Evolutionary conservation across 2,329 filamentous ascomycete species (phyloP).

Genomic region (Diaporthe sp.): DNA sequence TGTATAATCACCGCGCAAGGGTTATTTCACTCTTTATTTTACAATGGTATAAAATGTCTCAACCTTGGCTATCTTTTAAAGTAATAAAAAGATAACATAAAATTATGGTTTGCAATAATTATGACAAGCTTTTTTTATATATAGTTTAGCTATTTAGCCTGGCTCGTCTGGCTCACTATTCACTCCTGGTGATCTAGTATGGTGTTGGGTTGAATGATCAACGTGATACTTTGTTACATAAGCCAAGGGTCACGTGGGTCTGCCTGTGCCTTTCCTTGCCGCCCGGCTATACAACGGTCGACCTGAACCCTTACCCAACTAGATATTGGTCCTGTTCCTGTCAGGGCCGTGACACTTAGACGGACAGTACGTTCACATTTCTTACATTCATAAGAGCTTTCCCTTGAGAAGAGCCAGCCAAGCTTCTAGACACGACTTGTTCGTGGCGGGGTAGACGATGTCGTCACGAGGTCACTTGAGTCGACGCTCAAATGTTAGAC

Average conservation of each 20-base stretch:
- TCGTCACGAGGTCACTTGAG: background rate
- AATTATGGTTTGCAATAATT: too few relatives aligned
- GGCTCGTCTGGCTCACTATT: too few relatives aligned
- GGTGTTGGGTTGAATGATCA: too few relatives aligned
- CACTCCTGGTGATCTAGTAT: too few relatives aligned
- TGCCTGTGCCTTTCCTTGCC: background rate
- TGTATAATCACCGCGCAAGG: too few relatives aligned
- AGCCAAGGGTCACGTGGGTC: background rate
- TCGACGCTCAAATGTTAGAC: conserved; percentile 38
- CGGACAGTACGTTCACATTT: background rate
- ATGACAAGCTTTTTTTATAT: too few relatives aligned
- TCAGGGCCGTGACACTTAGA: background rate
- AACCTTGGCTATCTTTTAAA: too few relatives aligned
- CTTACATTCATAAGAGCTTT: background rate
- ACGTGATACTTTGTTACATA: background rate
- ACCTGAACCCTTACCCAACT: background rate
- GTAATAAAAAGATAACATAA: too few relatives aligned
- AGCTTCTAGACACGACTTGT: background rate
- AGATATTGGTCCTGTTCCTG: background rate
- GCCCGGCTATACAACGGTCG: background rate
- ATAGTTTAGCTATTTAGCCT: too few relatives aligned
- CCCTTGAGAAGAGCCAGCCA: background rate
- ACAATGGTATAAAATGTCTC: too few relatives aligned
- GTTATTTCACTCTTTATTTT: too few relatives aligned
- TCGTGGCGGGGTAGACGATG: background rate